A percentile compares a stretch with the other conserved stretches of the same genome.
These are phyloP conservation scores for Rosa chinensis DNA, from an alignment of 306 rosid genomes.

Conservation along the genomic window DNA sequence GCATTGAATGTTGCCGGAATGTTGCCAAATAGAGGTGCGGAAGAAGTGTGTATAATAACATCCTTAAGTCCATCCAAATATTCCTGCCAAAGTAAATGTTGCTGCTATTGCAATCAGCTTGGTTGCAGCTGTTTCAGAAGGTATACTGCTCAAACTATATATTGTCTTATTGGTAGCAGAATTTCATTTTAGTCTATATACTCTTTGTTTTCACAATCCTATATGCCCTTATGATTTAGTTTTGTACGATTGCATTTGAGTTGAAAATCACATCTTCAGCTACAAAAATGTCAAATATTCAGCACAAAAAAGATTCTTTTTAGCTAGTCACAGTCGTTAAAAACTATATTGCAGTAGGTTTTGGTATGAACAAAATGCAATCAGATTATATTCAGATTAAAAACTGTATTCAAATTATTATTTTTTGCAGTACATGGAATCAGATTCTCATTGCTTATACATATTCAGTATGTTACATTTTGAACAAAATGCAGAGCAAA, in stretches of 20 bases:
- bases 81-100: slow-evolving; percentile 15
- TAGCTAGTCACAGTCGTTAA: too few species aligned
- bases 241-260: background rate
- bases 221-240: background rate
- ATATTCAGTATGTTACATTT: too few species aligned
- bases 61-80: slow-evolving; percentile 16
- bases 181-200: background rate
- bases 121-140: background rate
- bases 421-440: too few species aligned
- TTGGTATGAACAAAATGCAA: too few species aligned
- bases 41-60: background rate
- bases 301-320: too few species aligned
- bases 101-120: background rate
- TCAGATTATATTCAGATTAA: too few species aligned
- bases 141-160: background rate
- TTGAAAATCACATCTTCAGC: too few species aligned
- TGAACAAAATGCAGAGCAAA: too few species aligned
- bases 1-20: slow-evolving; percentile 66
- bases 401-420: too few species aligned
- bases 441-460: too few species aligned
- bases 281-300: too few species aligned
- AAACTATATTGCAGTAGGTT: too few species aligned
- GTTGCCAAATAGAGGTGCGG: slow-evolving; percentile 35
- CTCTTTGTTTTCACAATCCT: background rate
- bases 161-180: background rate